phyloP scores from a whole-genome alignment of 2,329 filamentous ascomycete species.

The Colletotrichum costaricense region DNA sequence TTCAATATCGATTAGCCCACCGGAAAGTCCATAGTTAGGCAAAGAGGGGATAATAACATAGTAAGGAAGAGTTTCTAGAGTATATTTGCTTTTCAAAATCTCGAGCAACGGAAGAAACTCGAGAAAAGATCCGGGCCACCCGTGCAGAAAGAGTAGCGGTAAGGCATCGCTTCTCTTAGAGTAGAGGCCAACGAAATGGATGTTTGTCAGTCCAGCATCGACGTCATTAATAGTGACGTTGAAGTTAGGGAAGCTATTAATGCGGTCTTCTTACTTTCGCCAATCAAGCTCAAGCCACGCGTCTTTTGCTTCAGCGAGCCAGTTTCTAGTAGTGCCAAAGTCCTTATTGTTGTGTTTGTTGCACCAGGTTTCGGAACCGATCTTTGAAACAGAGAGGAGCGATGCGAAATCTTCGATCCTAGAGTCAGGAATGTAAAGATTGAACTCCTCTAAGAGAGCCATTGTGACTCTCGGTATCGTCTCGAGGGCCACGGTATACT shows the following conservation, averaged over 20 bases:
- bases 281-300: constrained; percentile 49
- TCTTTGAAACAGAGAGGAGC: too few species aligned
- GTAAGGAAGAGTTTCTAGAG: constrained; percentile 62
- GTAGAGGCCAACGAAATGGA: constrained; percentile 67
- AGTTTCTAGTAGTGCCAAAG: too few species aligned
- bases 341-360: too few species aligned
- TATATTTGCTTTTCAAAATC: constrained; percentile 58
- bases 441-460: too few species aligned
- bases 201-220: constrained; percentile 47
- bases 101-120: constrained; percentile 66
- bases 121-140: constrained; percentile 64
- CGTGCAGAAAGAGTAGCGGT: constrained; percentile 63
- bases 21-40: constrained; percentile 60
- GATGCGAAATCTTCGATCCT: too few species aligned
- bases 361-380: too few species aligned
- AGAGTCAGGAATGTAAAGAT: too few species aligned
- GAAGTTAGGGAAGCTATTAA: constrained; percentile 63
- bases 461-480: too few species aligned
- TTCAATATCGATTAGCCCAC: constrained; percentile 45
- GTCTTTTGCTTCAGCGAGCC: too few species aligned
- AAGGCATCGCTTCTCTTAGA: constrained; percentile 60
- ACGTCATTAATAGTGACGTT: constrained; percentile 52
- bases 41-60: constrained; percentile 67
- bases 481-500: too few species aligned
- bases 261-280: constrained; percentile 48